Evolutionary conservation across 2,329 filamentous ascomycete species (phyloP).

Genomic region (Pyrenophora tritici-repentis): DNA sequence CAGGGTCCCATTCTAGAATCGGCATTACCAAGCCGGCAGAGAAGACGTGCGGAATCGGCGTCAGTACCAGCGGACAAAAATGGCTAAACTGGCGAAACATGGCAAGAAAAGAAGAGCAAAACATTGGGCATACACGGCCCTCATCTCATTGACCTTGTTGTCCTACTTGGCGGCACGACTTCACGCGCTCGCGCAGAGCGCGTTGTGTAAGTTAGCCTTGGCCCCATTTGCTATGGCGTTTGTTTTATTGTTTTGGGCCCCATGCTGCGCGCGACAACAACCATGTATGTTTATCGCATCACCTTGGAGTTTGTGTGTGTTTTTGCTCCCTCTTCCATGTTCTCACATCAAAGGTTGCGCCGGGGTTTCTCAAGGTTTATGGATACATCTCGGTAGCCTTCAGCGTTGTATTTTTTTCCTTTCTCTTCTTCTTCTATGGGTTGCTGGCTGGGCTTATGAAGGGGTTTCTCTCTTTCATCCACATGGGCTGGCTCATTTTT

Average conservation of each 20-base stretch:
- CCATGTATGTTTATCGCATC: slow-evolving; percentile 22
- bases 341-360: slow-evolving; percentile 1
- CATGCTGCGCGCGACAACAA: slow-evolving; percentile 6
- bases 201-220: slow-evolving; percentile 5
- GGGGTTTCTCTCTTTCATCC: neutral
- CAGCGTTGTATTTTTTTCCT: slow-evolving; percentile 11
- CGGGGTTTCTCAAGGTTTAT: slow-evolving; percentile 3
- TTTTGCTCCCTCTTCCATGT: slow-evolving; percentile 2
- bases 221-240: slow-evolving; percentile 6
- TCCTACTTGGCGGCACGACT: slow-evolving; percentile 8
- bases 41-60: neutral
- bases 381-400: slow-evolving; percentile 12
- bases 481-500: slow-evolving; percentile 16
- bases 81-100: neutral
- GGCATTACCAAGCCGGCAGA: neutral
- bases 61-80: neutral
- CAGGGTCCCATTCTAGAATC: neutral
- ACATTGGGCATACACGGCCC: neutral
- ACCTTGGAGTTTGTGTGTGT: slow-evolving; percentile 22
- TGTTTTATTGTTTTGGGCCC: slow-evolving; percentile 6
- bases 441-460: slow-evolving; percentile 4
- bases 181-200: slow-evolving; percentile 10
- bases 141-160: slow-evolving; percentile 8
- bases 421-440: slow-evolving; percentile 1
- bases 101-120: neutral